Base-by-base conservation (phyloP, 2,329 filamentous ascomycete species). In the Hypomyces perniciosus region DNA sequence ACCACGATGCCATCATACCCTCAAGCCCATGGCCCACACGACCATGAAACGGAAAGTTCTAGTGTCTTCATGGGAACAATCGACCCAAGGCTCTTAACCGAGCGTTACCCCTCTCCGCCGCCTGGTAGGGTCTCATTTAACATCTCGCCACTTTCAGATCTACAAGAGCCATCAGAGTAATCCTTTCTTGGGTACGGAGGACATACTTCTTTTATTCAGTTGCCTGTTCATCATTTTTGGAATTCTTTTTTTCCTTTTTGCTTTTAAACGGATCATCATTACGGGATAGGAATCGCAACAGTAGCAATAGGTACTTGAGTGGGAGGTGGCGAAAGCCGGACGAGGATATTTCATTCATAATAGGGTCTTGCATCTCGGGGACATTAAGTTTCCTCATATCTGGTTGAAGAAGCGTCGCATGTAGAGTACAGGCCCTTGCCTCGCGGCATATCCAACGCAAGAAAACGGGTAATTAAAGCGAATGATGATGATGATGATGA, bases 11-110 rank as follows among this genome's bases (percentile, higher is more conserved):
- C 8, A n/a, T 8, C 9, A 4, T 6, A 12, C 9, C 26, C 37
- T n/a, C 20, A 29, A 26, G 4, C 6, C 20, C 26, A 43, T 6
- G 7, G 37, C 6, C 2, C 26, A 7, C 10, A 35, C 8, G 40
- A 26, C 2, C 8, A 12, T 12, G 33, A 35, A 8, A 12, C 33
- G 12, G 12, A 12, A 7, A 6, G n/a, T 3, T 26, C 8, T 7
- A 26, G 9, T 5, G 40, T 33, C 30, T 5, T 48, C 13, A n/a
- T 31, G 4, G 42, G 42, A 6, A 50, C 46, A 4, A 53, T 53
- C 12, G 51, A 53, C 10, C 51, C 51, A 5, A 41, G 31, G 26
- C 37, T 53, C 13, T 13, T 53, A 2, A 27, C 33, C 8, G 43
- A 29, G 9, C 26, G 27, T 28, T 42, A 29, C 7, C 27, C 6